Percentiles rank a stretch among this genome's conserved stretches.
Evolutionary conservation across 1,284 basidiomycete species (phyloP).

Genomic region (Waitea zeae): DNA sequence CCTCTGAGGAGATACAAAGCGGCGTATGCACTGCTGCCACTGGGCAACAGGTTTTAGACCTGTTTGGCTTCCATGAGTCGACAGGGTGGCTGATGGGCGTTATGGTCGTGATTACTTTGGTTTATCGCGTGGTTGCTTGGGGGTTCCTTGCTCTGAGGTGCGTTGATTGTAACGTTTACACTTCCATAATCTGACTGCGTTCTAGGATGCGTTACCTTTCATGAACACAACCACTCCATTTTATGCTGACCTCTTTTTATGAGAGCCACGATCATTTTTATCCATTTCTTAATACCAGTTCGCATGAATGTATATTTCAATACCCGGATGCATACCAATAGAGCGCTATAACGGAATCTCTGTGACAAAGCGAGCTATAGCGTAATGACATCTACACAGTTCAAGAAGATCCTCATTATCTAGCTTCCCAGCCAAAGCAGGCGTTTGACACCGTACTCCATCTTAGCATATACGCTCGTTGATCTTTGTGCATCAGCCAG

Average conservation of each 20-base stretch:
- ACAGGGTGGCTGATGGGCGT: not conserved
- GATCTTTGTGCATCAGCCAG: constrained; percentile 65
- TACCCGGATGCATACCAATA: not conserved
- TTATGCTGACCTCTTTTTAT: not conserved
- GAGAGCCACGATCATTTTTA: not conserved
- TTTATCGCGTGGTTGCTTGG: not conserved
- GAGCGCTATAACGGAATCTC: too few relatives aligned
- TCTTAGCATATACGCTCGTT: constrained; percentile 73
- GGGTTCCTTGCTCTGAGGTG: not conserved
- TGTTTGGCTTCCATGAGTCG: constrained; percentile 5
- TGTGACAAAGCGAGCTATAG: too few relatives aligned
- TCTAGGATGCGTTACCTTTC: not conserved
- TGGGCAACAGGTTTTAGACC: constrained; percentile 7
- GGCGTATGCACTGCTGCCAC: constrained; percentile 6
- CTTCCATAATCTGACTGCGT: not conserved
- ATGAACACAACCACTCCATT: not conserved
- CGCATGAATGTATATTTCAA: not conserved
- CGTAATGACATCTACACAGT: too few relatives aligned
- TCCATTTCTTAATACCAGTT: too few relatives aligned
- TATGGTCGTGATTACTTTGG: not conserved
- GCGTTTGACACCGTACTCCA: constrained; percentile 83
- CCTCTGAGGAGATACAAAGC: constrained; percentile 1
- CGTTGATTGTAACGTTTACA: not conserved
- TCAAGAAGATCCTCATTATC: too few relatives aligned
- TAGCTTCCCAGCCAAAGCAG: constrained; percentile 71